A percentile compares a stretch with the other conserved stretches of the same genome.
phyloP scores from a whole-genome alignment of 192 early-diverging fungal genomes.

The Linnemannia exigua region DNA sequence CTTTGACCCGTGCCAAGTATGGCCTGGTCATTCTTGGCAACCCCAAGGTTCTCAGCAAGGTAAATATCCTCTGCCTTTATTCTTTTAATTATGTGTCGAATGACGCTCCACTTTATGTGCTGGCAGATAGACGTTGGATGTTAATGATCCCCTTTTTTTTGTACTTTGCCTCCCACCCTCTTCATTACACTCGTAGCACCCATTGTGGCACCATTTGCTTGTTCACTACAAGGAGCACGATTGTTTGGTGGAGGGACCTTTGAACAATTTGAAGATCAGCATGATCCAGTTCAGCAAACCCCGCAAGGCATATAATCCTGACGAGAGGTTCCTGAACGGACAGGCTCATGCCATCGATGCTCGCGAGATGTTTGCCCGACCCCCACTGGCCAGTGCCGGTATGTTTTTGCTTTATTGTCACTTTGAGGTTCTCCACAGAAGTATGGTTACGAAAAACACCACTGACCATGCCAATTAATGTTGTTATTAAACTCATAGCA shows the following conservation, averaged over 20 bases:
- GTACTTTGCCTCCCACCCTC: not conserved
- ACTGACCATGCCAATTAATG: no score
- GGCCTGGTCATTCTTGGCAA: slow-evolving; percentile 96
- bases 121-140: no score
- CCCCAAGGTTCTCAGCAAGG: slow-evolving; percentile 91
- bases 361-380: slow-evolving; percentile 68
- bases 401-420: not conserved
- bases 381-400: slow-evolving; percentile 66
- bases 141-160: no score
- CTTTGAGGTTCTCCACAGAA: not conserved
- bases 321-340: slow-evolving; percentile 71
- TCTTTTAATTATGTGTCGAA: not conserved
- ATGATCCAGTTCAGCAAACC: slow-evolving; percentile 92
- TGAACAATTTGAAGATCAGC: slow-evolving; percentile 89
- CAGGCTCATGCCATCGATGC: slow-evolving; percentile 71
- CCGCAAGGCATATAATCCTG: slow-evolving; percentile 67
- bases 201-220: slow-evolving; percentile 97
- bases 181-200: slow-evolving; percentile 68
- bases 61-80: not conserved
- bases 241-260: slow-evolving; percentile 93
- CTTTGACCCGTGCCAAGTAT: slow-evolving; percentile 92
- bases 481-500: slow-evolving; percentile 40
- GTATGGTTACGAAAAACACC: not conserved
- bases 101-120: not conserved
- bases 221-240: slow-evolving; percentile 92